phyloP scores from a whole-genome alignment of 176 grass and related monocot species.

The Miscanthus lutarioriparius region DNA sequence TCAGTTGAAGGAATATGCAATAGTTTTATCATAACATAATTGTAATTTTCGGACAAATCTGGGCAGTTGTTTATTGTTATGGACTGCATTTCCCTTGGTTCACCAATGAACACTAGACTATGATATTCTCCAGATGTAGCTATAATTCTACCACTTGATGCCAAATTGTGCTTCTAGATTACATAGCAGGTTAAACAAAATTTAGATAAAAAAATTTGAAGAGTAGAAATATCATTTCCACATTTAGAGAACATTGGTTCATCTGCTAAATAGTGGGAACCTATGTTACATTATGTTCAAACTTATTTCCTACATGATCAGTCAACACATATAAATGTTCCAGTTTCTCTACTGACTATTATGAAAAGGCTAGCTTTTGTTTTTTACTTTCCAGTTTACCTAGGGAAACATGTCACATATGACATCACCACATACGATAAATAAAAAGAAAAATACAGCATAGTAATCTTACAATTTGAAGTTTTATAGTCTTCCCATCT shows the following conservation, averaged over 20 bases:
- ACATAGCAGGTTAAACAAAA: not conserved
- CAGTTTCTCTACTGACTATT: not conserved
- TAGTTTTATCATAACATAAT: not conserved
- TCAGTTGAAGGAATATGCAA: not conserved
- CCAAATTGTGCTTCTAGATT: not conserved
- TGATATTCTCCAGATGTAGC: not conserved
- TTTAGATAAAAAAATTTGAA: not conserved
- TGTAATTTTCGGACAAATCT: not conserved
- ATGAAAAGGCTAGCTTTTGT: not conserved
- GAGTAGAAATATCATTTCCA: not conserved
- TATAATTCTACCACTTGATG: not conserved
- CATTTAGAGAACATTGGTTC: not conserved
- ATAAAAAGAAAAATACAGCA: not conserved
- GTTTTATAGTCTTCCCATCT: conserved; percentile 80
- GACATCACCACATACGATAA: not conserved
- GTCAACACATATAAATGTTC: not conserved
- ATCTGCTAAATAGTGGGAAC: not conserved
- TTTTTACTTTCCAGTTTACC: not conserved
- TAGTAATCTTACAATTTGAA: conserved; percentile 68
- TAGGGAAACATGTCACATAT: not conserved
- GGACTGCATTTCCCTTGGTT: not conserved
- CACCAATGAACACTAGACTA: not conserved
- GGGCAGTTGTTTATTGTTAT: not conserved
- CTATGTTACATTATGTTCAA: not conserved
- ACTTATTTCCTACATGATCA: not conserved